Evolutionary conservation across 768 basidiomycete species (phyloP), one percentile per base, ranked within the genome.

Genomic region (Peribolospora baueri): DNA sequence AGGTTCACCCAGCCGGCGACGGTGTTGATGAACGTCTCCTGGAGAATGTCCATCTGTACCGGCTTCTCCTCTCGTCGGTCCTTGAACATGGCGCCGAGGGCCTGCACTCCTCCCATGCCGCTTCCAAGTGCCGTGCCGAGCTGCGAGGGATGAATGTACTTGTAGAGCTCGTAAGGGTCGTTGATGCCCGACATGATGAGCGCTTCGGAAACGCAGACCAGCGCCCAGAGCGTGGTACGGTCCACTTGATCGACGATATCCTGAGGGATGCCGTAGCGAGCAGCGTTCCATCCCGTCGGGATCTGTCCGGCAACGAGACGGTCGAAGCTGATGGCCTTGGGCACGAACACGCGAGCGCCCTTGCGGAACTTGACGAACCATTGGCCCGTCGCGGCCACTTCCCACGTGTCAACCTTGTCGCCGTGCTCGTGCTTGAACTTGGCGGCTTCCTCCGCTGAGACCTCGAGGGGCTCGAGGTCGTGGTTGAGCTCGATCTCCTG

Each of bases 21-120:
- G 3, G 88, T 95, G 70, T 97, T 98, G 73, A 98, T 98, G 75
- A 97, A 98, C 41, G 93, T 97, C 69, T 98, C 93, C 68, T 97
- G 93, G 47, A 98, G 73, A 60, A 98, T 83, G 64, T 98, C 93
- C 64, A 90, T 97, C 70, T 97, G 93, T 1, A 97, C 88, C 42
- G 95, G 88, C 67, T 83, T 84, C 72, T 95, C 93, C 64, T 95
- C 91, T 46, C 88, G 82, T 59, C 93, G 82, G 66, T 98, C 93
- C 68, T 86, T 93, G 76, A 98, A 98, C 93, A 98, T 98, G 70
- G 84, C 80, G 52, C 80, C 74, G 70, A 95, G 73, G 64, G 82
- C 84, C 56, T 79, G 77, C 59, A 85, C 78, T 63, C 93, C 93
- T 62, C 93, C 93, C 91, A 98, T 97, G 61, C 93, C 93, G 63